Percentiles rank a stretch among this genome's conserved stretches.
Evolutionary conservation across 352 stramenopile genomes (phyloP).

Genomic region (Thraustotheca clavata): DNA sequence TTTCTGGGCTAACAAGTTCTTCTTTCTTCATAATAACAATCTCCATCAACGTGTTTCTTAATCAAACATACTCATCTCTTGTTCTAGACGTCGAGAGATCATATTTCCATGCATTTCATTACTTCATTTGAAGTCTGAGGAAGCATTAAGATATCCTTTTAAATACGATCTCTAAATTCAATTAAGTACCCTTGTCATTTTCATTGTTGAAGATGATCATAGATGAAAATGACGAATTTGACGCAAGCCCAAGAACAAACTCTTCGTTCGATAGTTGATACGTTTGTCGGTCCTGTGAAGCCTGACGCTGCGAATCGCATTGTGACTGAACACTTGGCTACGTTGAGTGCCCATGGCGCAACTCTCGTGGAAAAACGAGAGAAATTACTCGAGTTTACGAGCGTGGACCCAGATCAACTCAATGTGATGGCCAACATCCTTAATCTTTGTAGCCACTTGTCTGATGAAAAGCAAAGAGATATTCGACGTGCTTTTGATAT

Average conservation of each 20-base stretch:
- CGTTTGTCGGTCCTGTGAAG: conserved; percentile 5
- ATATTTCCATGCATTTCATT: too few species aligned
- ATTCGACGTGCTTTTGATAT: conserved; percentile 1
- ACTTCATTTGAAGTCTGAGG: too few species aligned
- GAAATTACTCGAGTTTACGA: not conserved
- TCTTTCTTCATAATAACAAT: too few species aligned
- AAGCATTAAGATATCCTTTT: too few species aligned
- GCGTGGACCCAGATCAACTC: not conserved
- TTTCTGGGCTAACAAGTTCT: too few species aligned
- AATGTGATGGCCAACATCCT: not conserved
- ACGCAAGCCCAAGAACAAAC: conserved; percentile 3
- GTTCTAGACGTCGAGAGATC: too few species aligned
- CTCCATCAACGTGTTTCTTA: too few species aligned
- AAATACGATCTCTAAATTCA: too few species aligned
- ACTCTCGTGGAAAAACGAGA: not conserved
- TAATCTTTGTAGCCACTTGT: not conserved
- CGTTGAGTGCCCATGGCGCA: not conserved
- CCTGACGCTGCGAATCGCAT: not conserved
- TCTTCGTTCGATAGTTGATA: not conserved
- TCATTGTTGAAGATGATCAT: too few species aligned
- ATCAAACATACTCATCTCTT: too few species aligned
- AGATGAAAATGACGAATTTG: not conserved
- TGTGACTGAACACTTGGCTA: conserved; percentile 4
- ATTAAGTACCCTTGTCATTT: too few species aligned
- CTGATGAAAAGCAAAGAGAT: conserved; percentile 2